phyloP scores from a whole-genome alignment of 2,329 filamentous ascomycete genomes.

The Monosporascus ibericus region DNA sequence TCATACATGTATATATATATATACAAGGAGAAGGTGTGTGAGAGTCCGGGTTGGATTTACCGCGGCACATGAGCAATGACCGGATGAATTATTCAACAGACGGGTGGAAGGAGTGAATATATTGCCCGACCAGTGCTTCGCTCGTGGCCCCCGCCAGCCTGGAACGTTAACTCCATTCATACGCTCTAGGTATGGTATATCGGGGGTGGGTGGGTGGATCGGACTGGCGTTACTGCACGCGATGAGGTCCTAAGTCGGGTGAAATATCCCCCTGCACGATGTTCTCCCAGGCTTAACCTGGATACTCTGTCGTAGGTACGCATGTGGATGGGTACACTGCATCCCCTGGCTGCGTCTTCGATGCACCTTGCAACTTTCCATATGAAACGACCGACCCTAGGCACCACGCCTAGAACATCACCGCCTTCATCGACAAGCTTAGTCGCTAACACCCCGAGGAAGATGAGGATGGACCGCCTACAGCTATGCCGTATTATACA shows the following conservation, averaged over 20 bases:
- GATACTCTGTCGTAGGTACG: too few relatives aligned
- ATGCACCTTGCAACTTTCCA: too few relatives aligned
- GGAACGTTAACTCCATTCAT: conserved; percentile 7
- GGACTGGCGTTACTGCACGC: conserved; percentile 18
- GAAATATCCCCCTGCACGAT: conserved; percentile 21
- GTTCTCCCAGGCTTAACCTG: neutral
- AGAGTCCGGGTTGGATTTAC: neutral
- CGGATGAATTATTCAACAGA: neutral
- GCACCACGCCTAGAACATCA: too few relatives aligned
- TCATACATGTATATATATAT: conserved; percentile 1
- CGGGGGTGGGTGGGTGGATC: conserved; percentile 13
- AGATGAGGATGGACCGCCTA: too few relatives aligned
- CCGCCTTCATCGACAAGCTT: too few relatives aligned
- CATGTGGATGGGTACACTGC: too few relatives aligned
- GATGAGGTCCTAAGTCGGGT: conserved; percentile 15
- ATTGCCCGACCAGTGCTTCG: neutral
- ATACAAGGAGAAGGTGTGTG: conserved; percentile 1
- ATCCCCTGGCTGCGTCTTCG: too few relatives aligned
- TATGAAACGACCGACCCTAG: too few relatives aligned
- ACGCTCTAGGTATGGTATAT: too few relatives aligned
- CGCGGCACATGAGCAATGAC: neutral
- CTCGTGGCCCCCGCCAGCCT: conserved; percentile 13
- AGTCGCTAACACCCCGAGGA: too few relatives aligned
- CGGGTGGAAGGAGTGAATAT: neutral
- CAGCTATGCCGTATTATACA: too few relatives aligned